Base-by-base conservation (phyloP, 441 rosid species). In the Biscutella laevigata region DNA sequence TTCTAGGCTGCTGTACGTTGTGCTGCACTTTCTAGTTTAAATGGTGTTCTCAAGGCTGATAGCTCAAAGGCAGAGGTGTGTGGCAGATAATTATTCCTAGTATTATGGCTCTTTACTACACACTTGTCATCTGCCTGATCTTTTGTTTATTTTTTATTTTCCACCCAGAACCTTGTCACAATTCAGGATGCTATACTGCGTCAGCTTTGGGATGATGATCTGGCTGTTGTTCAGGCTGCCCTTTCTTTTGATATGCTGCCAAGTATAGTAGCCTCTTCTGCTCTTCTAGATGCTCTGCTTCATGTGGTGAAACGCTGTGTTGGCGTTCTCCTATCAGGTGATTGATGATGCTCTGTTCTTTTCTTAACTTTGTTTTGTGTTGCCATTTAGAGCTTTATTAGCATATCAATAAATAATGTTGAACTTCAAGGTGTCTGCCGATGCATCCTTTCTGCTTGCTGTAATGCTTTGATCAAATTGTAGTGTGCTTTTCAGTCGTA, bases 141-240 rank as follows among this genome's bases (percentile, higher is more conserved):
- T 42, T 21, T 32, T 7, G 38, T 19, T 34, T 53, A 20, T 47
- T 41, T 45, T 38, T 9, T 48, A 24, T 45, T 36, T 16, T 55
- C 29, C 47, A 28, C 39, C 55, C 88, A 94, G 99, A 80, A 75
- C 59, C 69, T 87, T 62, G 71, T 66, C 49, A 72, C 73, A 22
- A 67, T 94, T 72, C 81, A 74, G 69, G 94, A 85, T 68, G 85
- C 80, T 22, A 57, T 94, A 51, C 48, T 85, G 62, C 70, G 74
- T 70, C 95, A 84, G 63, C 86, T 94, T 62, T 68, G 60, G 41
- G 98, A 94, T 74, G 82, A 78, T 70, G 99, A 94, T 71, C 71
- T 87, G 49, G 72, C 81, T 43, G 82, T 94, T 43, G 89, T 94
- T 64, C 74, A 66, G 69, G 86, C 84, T 59, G 89, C 88, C 65